Evolutionary conservation across 257 asterid species (phyloP).

Genomic region (Solanum paucissectum): DNA sequence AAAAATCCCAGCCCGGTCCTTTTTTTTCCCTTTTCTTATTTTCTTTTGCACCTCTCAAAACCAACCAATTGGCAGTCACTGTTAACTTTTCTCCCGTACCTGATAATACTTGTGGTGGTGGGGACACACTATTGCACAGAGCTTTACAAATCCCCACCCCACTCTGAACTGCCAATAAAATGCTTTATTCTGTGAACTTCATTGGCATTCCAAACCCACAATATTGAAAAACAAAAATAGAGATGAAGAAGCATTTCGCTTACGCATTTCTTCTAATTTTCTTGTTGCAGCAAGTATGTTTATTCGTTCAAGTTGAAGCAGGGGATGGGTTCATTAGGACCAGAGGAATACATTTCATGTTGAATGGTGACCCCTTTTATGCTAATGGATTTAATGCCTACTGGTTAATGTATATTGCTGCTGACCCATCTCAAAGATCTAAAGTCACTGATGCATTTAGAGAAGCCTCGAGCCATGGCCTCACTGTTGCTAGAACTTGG

Average conservation of each 20-base stretch:
- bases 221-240: background rate
- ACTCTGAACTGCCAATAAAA: background rate
- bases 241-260: slow-evolving; percentile 31
- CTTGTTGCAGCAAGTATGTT: slow-evolving; percentile 30
- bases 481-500: slow-evolving; percentile 86
- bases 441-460: slow-evolving; percentile 64
- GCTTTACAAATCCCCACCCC: slow-evolving; percentile 3
- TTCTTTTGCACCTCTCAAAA: background rate
- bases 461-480: slow-evolving; percentile 69
- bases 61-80: background rate
- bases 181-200: background rate
- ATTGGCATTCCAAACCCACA: background rate
- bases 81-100: background rate
- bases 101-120: background rate
- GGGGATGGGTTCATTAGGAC: slow-evolving; percentile 43
- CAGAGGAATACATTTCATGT: slow-evolving; percentile 58
- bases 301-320: slow-evolving; percentile 20
- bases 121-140: background rate
- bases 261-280: slow-evolving; percentile 20
- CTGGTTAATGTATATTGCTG: slow-evolving; percentile 79
- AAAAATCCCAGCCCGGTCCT: background rate
- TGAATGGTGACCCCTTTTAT: slow-evolving; percentile 55
- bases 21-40: background rate
- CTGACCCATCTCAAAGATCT: slow-evolving; percentile 64
- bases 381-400: slow-evolving; percentile 95